Conservation (phyloP, 441 rosid genomes). For the Euphorbia celastroides region DNA sequence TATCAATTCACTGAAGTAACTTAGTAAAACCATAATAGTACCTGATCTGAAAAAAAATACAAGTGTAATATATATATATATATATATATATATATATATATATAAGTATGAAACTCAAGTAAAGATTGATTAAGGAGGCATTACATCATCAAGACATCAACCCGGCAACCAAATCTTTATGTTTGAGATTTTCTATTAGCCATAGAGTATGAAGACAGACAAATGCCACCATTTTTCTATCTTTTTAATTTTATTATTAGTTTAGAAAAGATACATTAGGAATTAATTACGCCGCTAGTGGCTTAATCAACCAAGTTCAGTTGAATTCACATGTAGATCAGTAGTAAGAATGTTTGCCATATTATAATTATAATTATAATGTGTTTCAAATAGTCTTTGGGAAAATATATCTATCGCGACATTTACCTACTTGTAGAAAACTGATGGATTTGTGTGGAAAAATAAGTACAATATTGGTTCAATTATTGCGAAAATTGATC, state of each 20-base stretch:
- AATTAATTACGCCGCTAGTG: neutral
- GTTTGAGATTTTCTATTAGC: conserved; percentile 22
- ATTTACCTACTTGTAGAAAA: conserved; percentile 16
- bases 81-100: no score
- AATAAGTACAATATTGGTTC: neutral
- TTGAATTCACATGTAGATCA: conserved; percentile 29
- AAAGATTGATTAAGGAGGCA: no score
- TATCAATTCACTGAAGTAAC: no score
- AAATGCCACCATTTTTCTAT: neutral
- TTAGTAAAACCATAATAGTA: no score
- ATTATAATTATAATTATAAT: neutral
- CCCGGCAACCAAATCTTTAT: conserved; percentile 39
- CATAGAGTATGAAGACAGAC: conserved; percentile 4
- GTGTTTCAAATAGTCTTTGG: neutral
- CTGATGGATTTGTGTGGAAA: conserved; percentile 1
- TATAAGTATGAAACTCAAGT: conserved; percentile 18
- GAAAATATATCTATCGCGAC: neutral
- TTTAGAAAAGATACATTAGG: neutral
- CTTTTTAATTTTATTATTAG: neutral
- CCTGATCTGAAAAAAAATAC: no score
- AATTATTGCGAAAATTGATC: conserved; percentile 6
- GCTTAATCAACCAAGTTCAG: conserved; percentile 23
- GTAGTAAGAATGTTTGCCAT: conserved; percentile 11
- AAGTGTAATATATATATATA: no score
- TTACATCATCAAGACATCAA: conserved; percentile 36